These are phyloP conservation scores for Fusarium sp. DNA, from an alignment of 2,329 filamentous ascomycete genomes.

Conservation along the genomic window DNA sequence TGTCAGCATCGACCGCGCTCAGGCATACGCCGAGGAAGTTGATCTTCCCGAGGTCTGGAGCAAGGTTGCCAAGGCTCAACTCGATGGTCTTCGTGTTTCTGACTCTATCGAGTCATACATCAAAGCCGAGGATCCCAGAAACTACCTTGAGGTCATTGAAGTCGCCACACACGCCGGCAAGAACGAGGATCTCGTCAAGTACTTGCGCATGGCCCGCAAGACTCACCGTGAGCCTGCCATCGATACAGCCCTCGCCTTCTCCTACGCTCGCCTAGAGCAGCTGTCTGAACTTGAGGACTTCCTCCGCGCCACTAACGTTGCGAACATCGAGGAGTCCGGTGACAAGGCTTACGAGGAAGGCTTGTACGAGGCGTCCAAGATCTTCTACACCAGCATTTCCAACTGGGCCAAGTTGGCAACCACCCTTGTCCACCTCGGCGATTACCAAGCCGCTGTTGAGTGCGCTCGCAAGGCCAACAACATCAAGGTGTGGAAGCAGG, in stretches of 20 bases:
- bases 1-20: constrained; percentile 96
- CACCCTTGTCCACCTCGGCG: constrained; percentile 94
- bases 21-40: constrained; percentile 94
- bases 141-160: constrained; percentile 96
- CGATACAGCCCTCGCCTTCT: constrained; percentile 94
- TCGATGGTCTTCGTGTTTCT: constrained; percentile 91
- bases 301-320: constrained; percentile 90
- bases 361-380: constrained; percentile 95
- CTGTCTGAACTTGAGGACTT: constrained; percentile 96
- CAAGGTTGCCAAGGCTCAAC: constrained; percentile 96
- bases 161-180: constrained; percentile 95
- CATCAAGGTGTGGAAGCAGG: constrained; percentile 99
- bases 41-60: constrained; percentile 97
- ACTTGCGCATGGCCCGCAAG: constrained; percentile 95
- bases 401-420: constrained; percentile 99
- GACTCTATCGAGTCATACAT: constrained; percentile 98
- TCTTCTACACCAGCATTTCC: constrained; percentile 97
- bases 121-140: constrained; percentile 89
- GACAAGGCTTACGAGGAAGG: constrained; percentile 98
- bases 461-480: constrained; percentile 98
- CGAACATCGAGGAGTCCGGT: constrained; percentile 94
- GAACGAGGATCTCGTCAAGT: constrained; percentile 97
- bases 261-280: constrained; percentile 90
- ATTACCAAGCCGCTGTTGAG: constrained; percentile 97
- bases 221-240: constrained; percentile 92